phyloP scores from a whole-genome alignment of 768 basidiomycete genomes.

The Mycena pura region DNA sequence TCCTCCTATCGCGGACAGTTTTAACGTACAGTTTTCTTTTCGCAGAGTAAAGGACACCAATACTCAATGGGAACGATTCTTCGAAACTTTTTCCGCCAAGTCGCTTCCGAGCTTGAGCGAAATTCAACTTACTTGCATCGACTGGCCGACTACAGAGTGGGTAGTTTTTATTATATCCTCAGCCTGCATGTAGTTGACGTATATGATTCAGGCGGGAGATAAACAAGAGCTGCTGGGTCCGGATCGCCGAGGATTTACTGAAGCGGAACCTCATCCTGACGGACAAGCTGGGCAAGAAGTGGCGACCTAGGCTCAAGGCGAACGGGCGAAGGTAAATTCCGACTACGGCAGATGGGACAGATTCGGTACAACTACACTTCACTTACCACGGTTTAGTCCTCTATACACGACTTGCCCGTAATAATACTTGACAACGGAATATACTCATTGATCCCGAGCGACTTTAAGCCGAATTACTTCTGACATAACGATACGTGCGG shows the following conservation, averaged over 20 bases:
- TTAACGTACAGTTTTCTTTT: not conserved
- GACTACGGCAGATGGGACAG: too few relatives aligned
- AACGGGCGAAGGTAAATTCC: too few relatives aligned
- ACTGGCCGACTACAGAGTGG: slow-evolving; percentile 19
- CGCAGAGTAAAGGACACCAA: not conserved
- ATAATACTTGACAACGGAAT: too few relatives aligned
- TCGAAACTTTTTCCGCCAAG: not conserved
- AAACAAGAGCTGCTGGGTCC: slow-evolving; percentile 21
- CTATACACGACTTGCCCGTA: too few relatives aligned
- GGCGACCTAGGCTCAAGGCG: slow-evolving; percentile 13
- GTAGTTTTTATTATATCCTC: not conserved
- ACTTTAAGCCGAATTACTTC: too few relatives aligned
- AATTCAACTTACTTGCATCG: not conserved
- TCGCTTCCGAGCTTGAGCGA: slow-evolving; percentile 10
- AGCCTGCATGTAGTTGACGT: not conserved
- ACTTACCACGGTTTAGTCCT: too few relatives aligned
- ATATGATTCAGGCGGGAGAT: slow-evolving; percentile 2
- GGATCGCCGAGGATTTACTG: slow-evolving; percentile 6
- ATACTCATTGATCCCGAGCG: too few relatives aligned
- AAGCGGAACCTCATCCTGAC: slow-evolving; percentile 3
- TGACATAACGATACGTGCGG: too few relatives aligned
- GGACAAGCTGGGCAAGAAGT: slow-evolving; percentile 19
- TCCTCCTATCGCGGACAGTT: not conserved
- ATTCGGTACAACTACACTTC: too few relatives aligned
- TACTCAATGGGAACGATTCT: slow-evolving; percentile 2